A percentile compares a stretch with the other conserved stretches of the same genome.
These are phyloP conservation scores for Fusarium ramigenum DNA, from an alignment of 2,329 filamentous ascomycete genomes.

Conservation along the genomic window DNA sequence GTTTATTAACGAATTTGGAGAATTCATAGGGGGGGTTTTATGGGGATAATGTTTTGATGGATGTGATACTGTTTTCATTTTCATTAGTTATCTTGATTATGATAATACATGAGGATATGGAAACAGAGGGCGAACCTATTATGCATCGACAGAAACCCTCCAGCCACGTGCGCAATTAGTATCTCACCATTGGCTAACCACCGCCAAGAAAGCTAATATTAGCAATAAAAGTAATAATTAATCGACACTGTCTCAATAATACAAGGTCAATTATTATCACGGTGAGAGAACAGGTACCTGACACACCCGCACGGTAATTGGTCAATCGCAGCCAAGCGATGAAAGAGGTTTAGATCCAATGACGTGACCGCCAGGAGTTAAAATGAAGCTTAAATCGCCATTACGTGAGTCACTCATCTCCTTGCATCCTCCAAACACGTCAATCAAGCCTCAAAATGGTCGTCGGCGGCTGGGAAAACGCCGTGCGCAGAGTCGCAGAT, in stretches of 20 bases:
- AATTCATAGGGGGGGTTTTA: fast-evolving
- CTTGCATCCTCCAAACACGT: fast-evolving
- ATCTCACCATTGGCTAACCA: neutral
- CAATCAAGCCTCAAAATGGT: neutral
- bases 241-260: neutral
- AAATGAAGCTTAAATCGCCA: neutral
- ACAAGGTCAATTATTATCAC: neutral
- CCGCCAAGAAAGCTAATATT: neutral
- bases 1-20: too few species aligned
- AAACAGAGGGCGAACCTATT: neutral
- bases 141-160: neutral
- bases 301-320: neutral
- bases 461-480: neutral
- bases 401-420: neutral
- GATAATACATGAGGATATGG: neutral
- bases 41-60: neutral
- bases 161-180: neutral
- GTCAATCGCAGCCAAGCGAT: fast-evolving
- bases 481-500: neutral
- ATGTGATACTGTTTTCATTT: too few species aligned
- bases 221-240: too few species aligned
- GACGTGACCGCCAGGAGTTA: neutral
- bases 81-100: neutral
- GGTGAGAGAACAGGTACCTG: neutral
- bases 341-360: constrained; percentile 1